Evolutionary conservation across 1,284 basidiomycete genomes (phyloP), one percentile per base, ranked within the genome.

Genomic region (Ustilago sp.): DNA sequence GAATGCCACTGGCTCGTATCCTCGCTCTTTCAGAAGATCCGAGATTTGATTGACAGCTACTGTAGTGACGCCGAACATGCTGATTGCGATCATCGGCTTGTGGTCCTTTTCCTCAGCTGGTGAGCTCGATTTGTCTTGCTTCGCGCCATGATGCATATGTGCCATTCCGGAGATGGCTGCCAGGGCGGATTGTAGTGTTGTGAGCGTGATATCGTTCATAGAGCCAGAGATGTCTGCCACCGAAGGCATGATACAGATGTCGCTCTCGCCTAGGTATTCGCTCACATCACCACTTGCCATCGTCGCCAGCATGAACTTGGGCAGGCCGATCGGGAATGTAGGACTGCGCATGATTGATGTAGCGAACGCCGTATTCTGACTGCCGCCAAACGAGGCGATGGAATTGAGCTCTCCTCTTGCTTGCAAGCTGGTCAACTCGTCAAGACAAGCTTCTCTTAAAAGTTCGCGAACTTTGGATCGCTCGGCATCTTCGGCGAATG

Each of bases 11-110:
- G 74, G 69, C 57, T 77, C 69, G 45, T 55, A 68, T 0, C 74
- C 74, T 48, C 43, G 38, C 7, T 59, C 17, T 48, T 65, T 65
- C 41, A 77, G 66, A 5, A 68, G 34, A 8, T 65, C 65, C 5
- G 68, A 72, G 36, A 72, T 72, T 36, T 67, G 65, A 15, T 61
- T 65, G 35, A 77, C 74, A 5, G 61, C 65, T 2, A 48, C 51
- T 1, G 74, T 77, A 3, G 74, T 77, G 35, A 77, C 74, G 28
- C 74, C 74, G 51, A 77, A 77, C 74, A 77, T 77, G 59, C 56
- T 65, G 51, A 77, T 59, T 6, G 69, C 74, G 1, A 77, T 59
- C 65, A 73, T 61, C 0, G 74, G 68, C 36, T 63, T 76, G 45
- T 63, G 50, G 15, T 53, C 47, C 8, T 55, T 36, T 19, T 39